Conservation (phyloP, 371 early-diverging fungal genomes). For the Syncephalastrum contaminatum region DNA sequence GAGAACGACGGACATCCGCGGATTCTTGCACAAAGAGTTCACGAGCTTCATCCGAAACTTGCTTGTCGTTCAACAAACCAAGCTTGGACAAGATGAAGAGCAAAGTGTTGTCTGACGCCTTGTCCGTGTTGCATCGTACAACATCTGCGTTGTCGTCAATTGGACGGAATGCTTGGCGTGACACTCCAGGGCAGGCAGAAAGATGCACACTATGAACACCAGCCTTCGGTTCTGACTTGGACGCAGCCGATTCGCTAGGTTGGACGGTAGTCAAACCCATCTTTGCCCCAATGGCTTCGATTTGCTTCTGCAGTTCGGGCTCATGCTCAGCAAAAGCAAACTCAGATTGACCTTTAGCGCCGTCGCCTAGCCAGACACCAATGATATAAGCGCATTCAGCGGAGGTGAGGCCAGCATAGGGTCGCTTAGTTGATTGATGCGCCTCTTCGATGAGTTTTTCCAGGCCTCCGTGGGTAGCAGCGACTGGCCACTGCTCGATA, state of each 20-base stretch:
- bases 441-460: background rate
- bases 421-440: conserved; percentile 1
- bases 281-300: conserved; percentile 1
- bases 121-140: background rate
- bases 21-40: conserved; percentile 6
- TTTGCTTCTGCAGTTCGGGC: background rate
- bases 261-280: background rate
- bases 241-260: no score
- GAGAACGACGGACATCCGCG: conserved; percentile 4
- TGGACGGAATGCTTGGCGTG: background rate
- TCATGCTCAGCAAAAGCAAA: no score
- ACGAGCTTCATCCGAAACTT: background rate
- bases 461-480: conserved; percentile 1
- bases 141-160: background rate
- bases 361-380: conserved; percentile 3
- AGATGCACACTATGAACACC: background rate
- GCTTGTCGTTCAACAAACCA: background rate
- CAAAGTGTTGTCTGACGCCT: background rate
- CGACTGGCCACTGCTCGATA: conserved; percentile 1
- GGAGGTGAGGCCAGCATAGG: background rate
- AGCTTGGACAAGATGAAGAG: conserved; percentile 1
- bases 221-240: background rate
- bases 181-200: background rate
- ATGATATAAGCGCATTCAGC: conserved; percentile 5
- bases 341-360: background rate